These are phyloP conservation scores for Leishmania tarentolae DNA, from an alignment of 208 protist genomes.

Conservation along the genomic window DNA sequence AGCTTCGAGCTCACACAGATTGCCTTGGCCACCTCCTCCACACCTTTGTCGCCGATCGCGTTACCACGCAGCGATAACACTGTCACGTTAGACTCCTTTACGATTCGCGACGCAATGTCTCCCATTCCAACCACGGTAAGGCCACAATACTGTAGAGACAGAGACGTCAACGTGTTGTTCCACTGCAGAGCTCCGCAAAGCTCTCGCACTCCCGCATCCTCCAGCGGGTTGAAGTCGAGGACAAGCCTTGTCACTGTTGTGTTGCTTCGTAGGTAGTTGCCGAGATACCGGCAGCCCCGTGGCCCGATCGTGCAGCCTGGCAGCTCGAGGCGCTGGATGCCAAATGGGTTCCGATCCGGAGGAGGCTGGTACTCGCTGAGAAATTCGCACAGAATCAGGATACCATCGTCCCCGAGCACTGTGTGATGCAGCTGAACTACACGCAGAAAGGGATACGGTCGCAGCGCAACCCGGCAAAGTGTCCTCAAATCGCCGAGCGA, in stretches of 20 bases:
- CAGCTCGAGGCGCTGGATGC: conserved; percentile 80
- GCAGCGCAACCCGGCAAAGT: conserved; percentile 62
- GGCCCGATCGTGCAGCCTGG: conserved; percentile 71
- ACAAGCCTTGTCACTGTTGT: conserved; percentile 63
- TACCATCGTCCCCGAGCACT: conserved; percentile 73
- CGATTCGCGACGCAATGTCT: conserved; percentile 55
- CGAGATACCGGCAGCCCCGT: conserved; percentile 69
- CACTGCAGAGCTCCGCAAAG: conserved; percentile 79
- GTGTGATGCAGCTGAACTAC: conserved; percentile 78
- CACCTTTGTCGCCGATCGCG: conserved; percentile 60
- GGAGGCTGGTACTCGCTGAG: conserved; percentile 69
- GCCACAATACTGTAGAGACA: conserved; percentile 85
- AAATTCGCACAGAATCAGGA: conserved; percentile 81
- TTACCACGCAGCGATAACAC: conserved; percentile 77
- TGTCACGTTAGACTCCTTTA: conserved; percentile 76
- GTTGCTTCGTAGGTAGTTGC: conserved; percentile 68
- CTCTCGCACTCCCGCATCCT: conserved; percentile 60
- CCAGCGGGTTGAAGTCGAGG: conserved; percentile 84
- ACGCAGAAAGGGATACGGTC: conserved; percentile 75
- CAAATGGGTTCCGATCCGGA: conserved; percentile 79
- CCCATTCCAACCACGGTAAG: conserved; percentile 49
- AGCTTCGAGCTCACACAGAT: conserved; percentile 62
- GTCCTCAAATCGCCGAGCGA: conserved; percentile 45
- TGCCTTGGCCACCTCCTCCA: conserved; percentile 58
- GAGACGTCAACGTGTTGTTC: conserved; percentile 68